Conservation (phyloP, 352 stramenopile genomes). For the Blastocystis sp. region DNA sequence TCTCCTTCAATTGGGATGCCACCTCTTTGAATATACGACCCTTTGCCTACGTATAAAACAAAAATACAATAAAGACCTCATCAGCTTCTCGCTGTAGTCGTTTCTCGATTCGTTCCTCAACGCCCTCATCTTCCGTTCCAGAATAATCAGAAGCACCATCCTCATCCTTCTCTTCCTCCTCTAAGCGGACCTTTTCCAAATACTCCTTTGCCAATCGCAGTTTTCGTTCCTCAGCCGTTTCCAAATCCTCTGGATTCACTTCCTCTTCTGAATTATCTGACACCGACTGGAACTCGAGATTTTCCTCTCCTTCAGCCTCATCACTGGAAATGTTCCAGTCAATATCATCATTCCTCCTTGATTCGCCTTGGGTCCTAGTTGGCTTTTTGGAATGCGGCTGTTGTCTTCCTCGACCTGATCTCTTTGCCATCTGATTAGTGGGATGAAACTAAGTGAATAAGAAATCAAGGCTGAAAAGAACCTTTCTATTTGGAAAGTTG, state of each 20-base stretch:
- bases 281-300: slow-evolving; percentile 3
- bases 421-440: slow-evolving; percentile 15
- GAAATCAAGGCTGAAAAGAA: too few species aligned
- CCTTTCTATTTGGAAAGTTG: too few species aligned
- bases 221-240: slow-evolving; percentile 79
- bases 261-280: slow-evolving; percentile 67
- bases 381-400: slow-evolving; percentile 18
- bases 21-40: slow-evolving; percentile 80
- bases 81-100: slow-evolving; percentile 69
- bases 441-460: too few species aligned
- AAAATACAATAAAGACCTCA: slow-evolving; percentile 14
- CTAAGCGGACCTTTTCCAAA: slow-evolving; percentile 72
- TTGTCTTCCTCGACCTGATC: slow-evolving; percentile 56
- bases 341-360: slow-evolving; percentile 23
- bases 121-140: slow-evolving; percentile 71
- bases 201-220: slow-evolving; percentile 80
- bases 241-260: slow-evolving; percentile 68
- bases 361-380: not conserved
- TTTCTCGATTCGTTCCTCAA: slow-evolving; percentile 74
- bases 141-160: slow-evolving; percentile 68
- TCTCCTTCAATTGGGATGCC: slow-evolving; percentile 73
- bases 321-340: slow-evolving; percentile 61
- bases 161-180: slow-evolving; percentile 70
- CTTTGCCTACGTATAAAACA: slow-evolving; percentile 68
- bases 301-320: slow-evolving; percentile 26